Base-by-base conservation (phyloP, 352 stramenopile genomes). In the Phytophthora boehmeriae region DNA sequence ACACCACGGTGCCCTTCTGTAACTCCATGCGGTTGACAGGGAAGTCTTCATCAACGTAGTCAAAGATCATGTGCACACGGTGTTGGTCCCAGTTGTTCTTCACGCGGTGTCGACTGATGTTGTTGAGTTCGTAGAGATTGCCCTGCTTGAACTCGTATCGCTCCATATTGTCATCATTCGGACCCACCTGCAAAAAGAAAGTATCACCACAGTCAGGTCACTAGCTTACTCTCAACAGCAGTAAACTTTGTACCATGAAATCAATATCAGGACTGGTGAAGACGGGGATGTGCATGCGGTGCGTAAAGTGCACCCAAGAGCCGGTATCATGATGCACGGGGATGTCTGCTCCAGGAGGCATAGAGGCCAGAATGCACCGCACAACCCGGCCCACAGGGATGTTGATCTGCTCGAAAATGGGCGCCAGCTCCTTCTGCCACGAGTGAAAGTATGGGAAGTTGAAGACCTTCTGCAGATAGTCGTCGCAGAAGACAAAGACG, bases 71-170 rank as follows among this genome's bases (percentile, higher is more conserved):
- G 78, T 99, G 97, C 20, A 99, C 94, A 30, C 97, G 92, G 70
- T 94, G 71, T 41, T 95, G 65, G 22, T 86, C 69, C 72, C 83
- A 96, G 56, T 94, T 85, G 80, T 99, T 99, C 50, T 89, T 92
- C 20, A 99, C 89, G 35, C 73, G 64, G 77, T 99, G 97, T 65
- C 98, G 98, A 63, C 93, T 96, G 58, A 97, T 96, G 76, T 99
- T 99, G 83, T 99, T 99, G 54, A 99, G 95, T 84, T 99, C 97
- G 81, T 99, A 98, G 3, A 99, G 84, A 39, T 95, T 83, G 51
- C 96, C 97, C 56, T 98, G 88, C 58, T 88, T 75, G 61, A 98
- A 98, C 62, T 94, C 78, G 49, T 97, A 86, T n/a, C 94, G 86
- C 64, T 89, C 60, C 87, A 99, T 92, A 16, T 55, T 72, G 8